These are phyloP conservation scores for Thielaviopsis punctulata DNA, from an alignment of 2,329 filamentous ascomycete genomes.

Conservation along the genomic window DNA sequence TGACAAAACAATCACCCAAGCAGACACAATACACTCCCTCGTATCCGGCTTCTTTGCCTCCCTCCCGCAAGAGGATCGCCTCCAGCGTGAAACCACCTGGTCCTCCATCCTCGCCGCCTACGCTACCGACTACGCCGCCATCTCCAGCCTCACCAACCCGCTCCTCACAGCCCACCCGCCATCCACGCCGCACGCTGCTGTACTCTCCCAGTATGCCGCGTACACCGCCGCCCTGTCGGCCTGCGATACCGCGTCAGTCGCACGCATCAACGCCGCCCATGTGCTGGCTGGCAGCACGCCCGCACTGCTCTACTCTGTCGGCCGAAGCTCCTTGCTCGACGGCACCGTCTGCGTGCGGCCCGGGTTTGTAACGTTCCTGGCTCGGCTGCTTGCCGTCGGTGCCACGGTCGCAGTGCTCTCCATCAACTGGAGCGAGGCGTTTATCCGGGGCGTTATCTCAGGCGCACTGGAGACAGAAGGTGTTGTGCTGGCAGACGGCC, in stretches of 20 bases:
- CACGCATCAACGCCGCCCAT: not conserved
- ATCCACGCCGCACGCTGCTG: not conserved
- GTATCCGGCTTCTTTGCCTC: slow-evolving; percentile 26
- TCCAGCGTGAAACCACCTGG: slow-evolving; percentile 25
- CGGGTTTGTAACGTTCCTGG: slow-evolving; percentile 5
- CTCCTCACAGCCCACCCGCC: not conserved
- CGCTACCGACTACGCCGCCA: slow-evolving; percentile 24
- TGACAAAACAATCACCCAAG: slow-evolving; percentile 39
- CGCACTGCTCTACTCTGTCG: not conserved
- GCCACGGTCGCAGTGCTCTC: slow-evolving; percentile 26
- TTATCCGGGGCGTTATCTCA: slow-evolving; percentile 28
- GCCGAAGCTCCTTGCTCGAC: slow-evolving; percentile 16
- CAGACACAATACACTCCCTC: slow-evolving; percentile 34
- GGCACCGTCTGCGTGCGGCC: slow-evolving; percentile 19
- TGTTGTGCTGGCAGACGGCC: slow-evolving; percentile 13
- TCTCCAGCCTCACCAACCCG: slow-evolving; percentile 14
- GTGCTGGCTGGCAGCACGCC: not conserved
- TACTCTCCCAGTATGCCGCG: not conserved
- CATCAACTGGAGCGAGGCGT: slow-evolving; percentile 33
- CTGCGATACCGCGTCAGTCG: not conserved
- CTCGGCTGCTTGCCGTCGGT: slow-evolving; percentile 26
- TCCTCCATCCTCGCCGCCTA: slow-evolving; percentile 29
- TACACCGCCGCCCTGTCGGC: not conserved
- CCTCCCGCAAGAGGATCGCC: slow-evolving; percentile 16
- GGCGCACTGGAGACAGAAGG: slow-evolving; percentile 13